Percentiles rank a stretch among this genome's conserved stretches.
Conservation (phyloP, 768 basidiomycete species). For the Serendipita sp. region DNA sequence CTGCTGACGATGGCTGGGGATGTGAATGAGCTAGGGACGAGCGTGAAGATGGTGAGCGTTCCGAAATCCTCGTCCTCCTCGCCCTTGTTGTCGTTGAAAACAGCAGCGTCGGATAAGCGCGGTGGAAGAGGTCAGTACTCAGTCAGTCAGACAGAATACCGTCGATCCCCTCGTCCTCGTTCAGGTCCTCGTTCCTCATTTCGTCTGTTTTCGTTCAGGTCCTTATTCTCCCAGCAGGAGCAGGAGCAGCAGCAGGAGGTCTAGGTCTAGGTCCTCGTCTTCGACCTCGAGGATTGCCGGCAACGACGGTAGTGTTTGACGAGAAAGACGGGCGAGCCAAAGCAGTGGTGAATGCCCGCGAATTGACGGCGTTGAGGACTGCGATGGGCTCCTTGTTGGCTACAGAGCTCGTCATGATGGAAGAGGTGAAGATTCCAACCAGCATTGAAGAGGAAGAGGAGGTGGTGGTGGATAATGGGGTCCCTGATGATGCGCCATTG, state of each 20-base stretch:
- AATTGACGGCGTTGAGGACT: conserved; percentile 64
- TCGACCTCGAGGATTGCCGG: conserved; percentile 43
- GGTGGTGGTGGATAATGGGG: background rate
- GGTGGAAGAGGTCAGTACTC: no score
- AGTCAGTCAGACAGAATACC: background rate
- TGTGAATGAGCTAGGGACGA: background rate
- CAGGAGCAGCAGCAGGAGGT: background rate
- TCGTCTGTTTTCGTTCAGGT: background rate
- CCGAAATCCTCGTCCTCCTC: background rate
- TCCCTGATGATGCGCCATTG: background rate
- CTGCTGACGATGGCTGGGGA: background rate
- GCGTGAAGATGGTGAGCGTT: background rate
- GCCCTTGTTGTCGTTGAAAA: no score
- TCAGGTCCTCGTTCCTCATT: background rate
- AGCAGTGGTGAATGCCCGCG: conserved; percentile 62
- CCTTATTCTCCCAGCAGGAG: background rate
- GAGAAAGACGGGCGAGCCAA: conserved; percentile 51
- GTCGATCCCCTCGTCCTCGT: background rate
- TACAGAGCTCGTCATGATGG: background rate
- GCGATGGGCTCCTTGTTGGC: conserved; percentile 44
- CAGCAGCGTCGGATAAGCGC: no score
- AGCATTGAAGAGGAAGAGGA: background rate
- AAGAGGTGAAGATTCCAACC: background rate
- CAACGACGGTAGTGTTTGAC: conserved; percentile 59
- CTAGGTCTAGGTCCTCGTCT: background rate